These are phyloP conservation scores for Epichloe coenophiala DNA, from an alignment of 2,329 filamentous ascomycete species.

Conservation along the genomic window DNA sequence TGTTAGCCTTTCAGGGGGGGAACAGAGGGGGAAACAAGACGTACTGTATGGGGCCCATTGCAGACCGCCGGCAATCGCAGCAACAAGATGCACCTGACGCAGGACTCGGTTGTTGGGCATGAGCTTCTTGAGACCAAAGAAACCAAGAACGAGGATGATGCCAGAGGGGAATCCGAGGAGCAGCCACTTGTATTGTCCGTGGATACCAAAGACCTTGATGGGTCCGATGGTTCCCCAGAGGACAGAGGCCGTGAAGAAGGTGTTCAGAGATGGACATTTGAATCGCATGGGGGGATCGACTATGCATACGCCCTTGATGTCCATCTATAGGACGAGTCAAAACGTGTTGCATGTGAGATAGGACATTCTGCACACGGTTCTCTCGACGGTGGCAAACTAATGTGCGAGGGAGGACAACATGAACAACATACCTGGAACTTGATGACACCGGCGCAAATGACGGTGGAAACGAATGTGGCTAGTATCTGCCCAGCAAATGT, in stretches of 20 bases:
- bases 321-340: constrained; percentile 8
- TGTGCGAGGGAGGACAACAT: too few species aligned
- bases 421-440: constrained; percentile 20
- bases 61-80: constrained; percentile 25
- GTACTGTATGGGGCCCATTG: constrained; percentile 28
- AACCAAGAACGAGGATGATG: constrained; percentile 19
- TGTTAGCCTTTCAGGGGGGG: not conserved
- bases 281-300: constrained; percentile 21
- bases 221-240: constrained; percentile 28
- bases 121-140: constrained; percentile 22
- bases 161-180: constrained; percentile 28
- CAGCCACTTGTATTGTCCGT: constrained; percentile 23
- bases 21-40: not conserved
- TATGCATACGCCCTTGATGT: constrained; percentile 25
- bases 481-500: constrained; percentile 23
- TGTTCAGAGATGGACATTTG: constrained; percentile 24
- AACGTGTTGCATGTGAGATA: too few species aligned
- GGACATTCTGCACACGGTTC: too few species aligned
- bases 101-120: constrained; percentile 19
- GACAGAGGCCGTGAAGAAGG: constrained; percentile 26
- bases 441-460: constrained; percentile 21
- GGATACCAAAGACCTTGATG: constrained; percentile 21
- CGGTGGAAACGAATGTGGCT: constrained; percentile 20
- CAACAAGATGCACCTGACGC: constrained; percentile 29
- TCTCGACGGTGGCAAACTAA: too few species aligned